These are phyloP conservation scores for Rhizoclosmatium globosum DNA, from an alignment of 192 early-diverging fungal species.

Conservation along the genomic window DNA sequence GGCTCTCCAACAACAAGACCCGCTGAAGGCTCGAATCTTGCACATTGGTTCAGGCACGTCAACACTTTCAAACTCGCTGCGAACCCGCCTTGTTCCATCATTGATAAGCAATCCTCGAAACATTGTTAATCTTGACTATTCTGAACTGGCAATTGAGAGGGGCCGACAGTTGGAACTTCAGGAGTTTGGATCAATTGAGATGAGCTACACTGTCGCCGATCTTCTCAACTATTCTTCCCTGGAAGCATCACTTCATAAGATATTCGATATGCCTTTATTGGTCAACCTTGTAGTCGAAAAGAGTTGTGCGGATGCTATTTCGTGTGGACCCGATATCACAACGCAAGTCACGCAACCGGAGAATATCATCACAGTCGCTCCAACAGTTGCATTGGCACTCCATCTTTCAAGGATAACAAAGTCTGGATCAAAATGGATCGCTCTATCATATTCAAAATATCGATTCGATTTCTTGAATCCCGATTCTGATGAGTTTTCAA, in stretches of 20 bases:
- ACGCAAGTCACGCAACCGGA: background rate
- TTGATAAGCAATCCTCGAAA: background rate
- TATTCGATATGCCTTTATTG: background rate
- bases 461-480: conserved; percentile 27
- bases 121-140: conserved; percentile 30
- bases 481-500: background rate
- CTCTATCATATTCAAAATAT: conserved; percentile 25
- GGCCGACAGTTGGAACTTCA: background rate
- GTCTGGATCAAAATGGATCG: background rate
- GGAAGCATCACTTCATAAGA: background rate
- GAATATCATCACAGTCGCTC: background rate
- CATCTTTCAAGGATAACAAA: background rate
- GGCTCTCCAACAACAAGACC: background rate
- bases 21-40: background rate
- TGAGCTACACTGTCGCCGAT: conserved; percentile 12
- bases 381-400: conserved; percentile 3
- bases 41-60: conserved; percentile 30
- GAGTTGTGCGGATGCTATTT: conserved; percentile 33
- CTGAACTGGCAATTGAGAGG: conserved; percentile 8
- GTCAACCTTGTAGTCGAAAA: conserved; percentile 20
- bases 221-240: conserved; percentile 4
- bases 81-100: background rate
- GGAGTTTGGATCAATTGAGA: background rate
- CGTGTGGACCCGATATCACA: conserved; percentile 8
- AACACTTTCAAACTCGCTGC: conserved; percentile 17